Base-by-base conservation (phyloP, 2,329 filamentous ascomycete species). In the Pseudocercospora macadamiae region DNA sequence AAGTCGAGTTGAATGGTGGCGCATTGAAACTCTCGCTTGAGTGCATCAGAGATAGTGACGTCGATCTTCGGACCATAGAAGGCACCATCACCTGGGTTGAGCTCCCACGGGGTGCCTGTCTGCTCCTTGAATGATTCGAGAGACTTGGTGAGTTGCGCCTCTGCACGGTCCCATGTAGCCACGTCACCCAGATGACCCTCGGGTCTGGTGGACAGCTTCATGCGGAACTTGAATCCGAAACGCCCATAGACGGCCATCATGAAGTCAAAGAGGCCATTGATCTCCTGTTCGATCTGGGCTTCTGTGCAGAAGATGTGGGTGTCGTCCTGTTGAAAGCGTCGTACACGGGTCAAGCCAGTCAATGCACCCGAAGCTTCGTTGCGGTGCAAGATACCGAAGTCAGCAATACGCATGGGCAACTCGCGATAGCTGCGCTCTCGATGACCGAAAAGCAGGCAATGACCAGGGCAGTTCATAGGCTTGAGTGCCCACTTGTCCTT, bases 21-120 rank as follows among this genome's bases (percentile, higher is more conserved):
- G 71, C 91, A 96, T 76, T 96, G 90, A 80, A 87, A 90, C 60
- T 93, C 90, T 73, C 93, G 86, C 76, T 87, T 86, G 66, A 97
- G 81, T 45, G 91, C 91, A 76, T 97, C 93, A 52, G 87, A 88
- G 71, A 99, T 93, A 62, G 91, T 96, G 71, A 99, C 95, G 70
- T 99, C 95, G 68, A 97, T 96, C 85, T 99, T 99, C 52, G 95
- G 95, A 1, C 95, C 95, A 75, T 99, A 99, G 79, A 97, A 99
- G 54, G 95, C 95, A 72, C 95, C 95, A 69, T 99, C 95, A 57
- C 93, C 95, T 60, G 91, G 89, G 76, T 97, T 96, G 52, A 96
- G 81, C 74, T 91, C 89, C 95, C 95, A 99, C 64, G 86, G 81
- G 30, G 86, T 83, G 60, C 88, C 84, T 53, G 81, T 82, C 48